Evolutionary conservation across 83 land plant genomes (phyloP).

Genomic region (Picea engelmannii): DNA sequence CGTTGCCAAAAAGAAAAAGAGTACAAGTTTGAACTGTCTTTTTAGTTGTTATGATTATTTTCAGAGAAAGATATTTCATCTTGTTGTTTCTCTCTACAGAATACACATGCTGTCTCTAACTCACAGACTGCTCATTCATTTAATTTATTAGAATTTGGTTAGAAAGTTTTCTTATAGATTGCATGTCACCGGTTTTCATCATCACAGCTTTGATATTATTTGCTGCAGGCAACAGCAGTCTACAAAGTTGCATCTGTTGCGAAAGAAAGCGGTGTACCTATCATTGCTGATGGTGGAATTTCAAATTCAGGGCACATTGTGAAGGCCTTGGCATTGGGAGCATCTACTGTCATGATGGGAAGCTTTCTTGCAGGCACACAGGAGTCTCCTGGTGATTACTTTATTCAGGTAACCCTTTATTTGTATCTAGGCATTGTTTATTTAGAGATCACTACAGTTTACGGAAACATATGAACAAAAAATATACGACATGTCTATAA

Average conservation of each 20-base stretch:
- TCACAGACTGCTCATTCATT: too few relatives aligned
- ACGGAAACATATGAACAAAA: too few relatives aligned
- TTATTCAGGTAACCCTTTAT: constrained; percentile 41
- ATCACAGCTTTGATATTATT: constrained; percentile 7
- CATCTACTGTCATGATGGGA: constrained; percentile 99
- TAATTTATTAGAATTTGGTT: too few relatives aligned
- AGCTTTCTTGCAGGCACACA: constrained; percentile 94
- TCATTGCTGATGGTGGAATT: constrained; percentile 99
- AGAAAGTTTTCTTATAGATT: constrained; percentile 3
- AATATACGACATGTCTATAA: too few relatives aligned
- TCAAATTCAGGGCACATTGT: constrained; percentile 97
- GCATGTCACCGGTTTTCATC: neutral
- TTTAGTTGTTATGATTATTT: too few relatives aligned
- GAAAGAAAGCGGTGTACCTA: constrained; percentile 62
- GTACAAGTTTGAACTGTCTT: too few relatives aligned
- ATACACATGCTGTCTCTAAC: too few relatives aligned
- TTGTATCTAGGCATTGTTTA: neutral
- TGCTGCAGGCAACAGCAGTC: constrained; percentile 88
- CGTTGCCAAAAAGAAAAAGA: too few relatives aligned
- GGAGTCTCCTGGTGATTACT: constrained; percentile 91
- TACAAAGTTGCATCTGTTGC: constrained; percentile 89
- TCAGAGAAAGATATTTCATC: too few relatives aligned
- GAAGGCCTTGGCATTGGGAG: constrained; percentile 87
- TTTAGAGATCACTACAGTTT: too few relatives aligned
- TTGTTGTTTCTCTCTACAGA: too few relatives aligned